Percentiles rank a stretch among this genome's conserved stretches.
Evolutionary conservation across 805 yeast species (phyloP).

Genomic region (Lipomyces kockii): DNA sequence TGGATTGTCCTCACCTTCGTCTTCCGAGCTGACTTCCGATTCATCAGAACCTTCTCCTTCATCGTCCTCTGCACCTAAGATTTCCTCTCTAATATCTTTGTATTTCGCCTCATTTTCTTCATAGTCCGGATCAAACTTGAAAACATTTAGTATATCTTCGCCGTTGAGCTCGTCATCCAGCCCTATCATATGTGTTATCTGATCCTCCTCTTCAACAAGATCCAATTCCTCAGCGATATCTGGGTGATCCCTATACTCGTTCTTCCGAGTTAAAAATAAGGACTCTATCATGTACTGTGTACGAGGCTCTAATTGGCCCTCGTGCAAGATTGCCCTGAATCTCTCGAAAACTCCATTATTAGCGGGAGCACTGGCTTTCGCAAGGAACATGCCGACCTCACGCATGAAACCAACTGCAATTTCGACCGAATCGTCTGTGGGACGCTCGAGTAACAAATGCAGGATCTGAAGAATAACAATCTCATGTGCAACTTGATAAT

Average conservation of each 20-base stretch:
- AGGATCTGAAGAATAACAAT: slow-evolving; percentile 58
- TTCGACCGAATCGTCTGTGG: slow-evolving; percentile 61
- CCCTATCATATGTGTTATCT: slow-evolving; percentile 58
- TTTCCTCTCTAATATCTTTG: slow-evolving; percentile 49
- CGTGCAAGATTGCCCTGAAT: slow-evolving; percentile 64
- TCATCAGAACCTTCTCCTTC: slow-evolving; percentile 38
- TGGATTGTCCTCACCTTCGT: slow-evolving; percentile 38
- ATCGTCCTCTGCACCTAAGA: slow-evolving; percentile 50
- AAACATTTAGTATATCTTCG: slow-evolving; percentile 55
- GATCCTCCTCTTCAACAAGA: slow-evolving; percentile 66
- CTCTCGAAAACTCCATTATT: slow-evolving; percentile 60
- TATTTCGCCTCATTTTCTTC: slow-evolving; percentile 58
- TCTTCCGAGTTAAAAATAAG: slow-evolving; percentile 57
- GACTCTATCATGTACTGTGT: slow-evolving; percentile 56
- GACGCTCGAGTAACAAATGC: slow-evolving; percentile 52
- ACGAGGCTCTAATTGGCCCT: slow-evolving; percentile 52
- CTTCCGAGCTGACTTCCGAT: slow-evolving; percentile 34
- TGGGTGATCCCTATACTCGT: slow-evolving; percentile 50
- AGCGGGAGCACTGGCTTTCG: slow-evolving; percentile 52
- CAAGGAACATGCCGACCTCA: slow-evolving; percentile 58
- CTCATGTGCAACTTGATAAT: slow-evolving; percentile 64
- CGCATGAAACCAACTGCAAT: slow-evolving; percentile 57
- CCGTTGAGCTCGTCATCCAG: slow-evolving; percentile 58
- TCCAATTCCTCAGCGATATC: slow-evolving; percentile 56
- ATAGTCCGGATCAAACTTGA: slow-evolving; percentile 57